Conservation (phyloP, 2,329 filamentous ascomycete species). For the Pestalotiopsis sp. region DNA sequence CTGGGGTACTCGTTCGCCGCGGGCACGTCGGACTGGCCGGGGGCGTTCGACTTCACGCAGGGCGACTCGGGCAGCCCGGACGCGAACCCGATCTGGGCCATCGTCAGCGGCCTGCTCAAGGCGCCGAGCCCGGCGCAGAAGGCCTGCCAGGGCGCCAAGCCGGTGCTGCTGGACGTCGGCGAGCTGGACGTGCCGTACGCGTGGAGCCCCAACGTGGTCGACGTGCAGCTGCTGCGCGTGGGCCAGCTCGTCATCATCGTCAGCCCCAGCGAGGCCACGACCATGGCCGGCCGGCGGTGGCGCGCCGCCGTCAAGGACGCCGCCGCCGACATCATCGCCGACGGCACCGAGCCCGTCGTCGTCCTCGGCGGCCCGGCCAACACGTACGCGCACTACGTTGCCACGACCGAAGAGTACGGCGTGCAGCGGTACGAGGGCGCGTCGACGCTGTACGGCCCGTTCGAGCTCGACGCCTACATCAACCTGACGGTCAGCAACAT, state of each 20-base stretch:
- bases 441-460: constrained; percentile 82
- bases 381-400: constrained; percentile 81
- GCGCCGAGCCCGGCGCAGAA: constrained; percentile 69
- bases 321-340: constrained; percentile 38
- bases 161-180: constrained; percentile 84
- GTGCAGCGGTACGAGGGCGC: constrained; percentile 95
- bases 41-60: constrained; percentile 88
- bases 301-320: constrained; percentile 67
- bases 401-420: constrained; percentile 78
- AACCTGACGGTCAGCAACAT: constrained; percentile 79
- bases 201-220: constrained; percentile 88
- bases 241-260: constrained; percentile 85
- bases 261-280: constrained; percentile 85
- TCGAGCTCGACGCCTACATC: constrained; percentile 85
- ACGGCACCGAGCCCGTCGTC: constrained; percentile 60
- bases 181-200: constrained; percentile 74
- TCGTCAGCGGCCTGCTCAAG: constrained; percentile 72
- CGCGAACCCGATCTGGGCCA: constrained; percentile 75
- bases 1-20: constrained; percentile 89
- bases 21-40: constrained; percentile 87
- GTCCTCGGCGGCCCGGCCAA: constrained; percentile 88
- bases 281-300: constrained; percentile 90
- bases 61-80: constrained; percentile 72
- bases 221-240: constrained; percentile 81
- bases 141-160: constrained; percentile 78